Conservation (phyloP, 495 filamentous ascomycete genomes). For the Penicillium soppii region DNA sequence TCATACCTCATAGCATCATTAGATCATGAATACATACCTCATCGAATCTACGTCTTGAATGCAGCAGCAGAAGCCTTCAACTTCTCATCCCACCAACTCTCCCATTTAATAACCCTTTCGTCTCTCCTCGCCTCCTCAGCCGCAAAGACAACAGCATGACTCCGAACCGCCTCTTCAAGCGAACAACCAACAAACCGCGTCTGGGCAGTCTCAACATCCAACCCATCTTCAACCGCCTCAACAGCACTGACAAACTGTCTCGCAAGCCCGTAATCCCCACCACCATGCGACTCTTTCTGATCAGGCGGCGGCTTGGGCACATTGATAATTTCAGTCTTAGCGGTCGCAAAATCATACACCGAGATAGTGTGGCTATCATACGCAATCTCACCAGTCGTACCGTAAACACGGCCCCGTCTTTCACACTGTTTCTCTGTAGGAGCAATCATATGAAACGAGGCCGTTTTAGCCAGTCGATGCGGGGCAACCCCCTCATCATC, state of each 20-base stretch:
- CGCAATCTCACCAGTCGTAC: constrained; percentile 78
- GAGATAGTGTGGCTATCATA: constrained; percentile 57
- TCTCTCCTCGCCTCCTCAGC: constrained; percentile 80
- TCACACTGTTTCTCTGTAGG: constrained; percentile 85
- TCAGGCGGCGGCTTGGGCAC: constrained; percentile 37
- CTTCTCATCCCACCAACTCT: constrained; percentile 71
- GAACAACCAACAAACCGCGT: constrained; percentile 72
- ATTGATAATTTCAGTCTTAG: constrained; percentile 20
- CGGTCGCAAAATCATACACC: constrained; percentile 41
- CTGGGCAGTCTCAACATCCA: constrained; percentile 73
- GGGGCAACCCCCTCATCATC: constrained; percentile 46
- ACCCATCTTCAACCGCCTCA: constrained; percentile 71
- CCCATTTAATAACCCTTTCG: constrained; percentile 72
- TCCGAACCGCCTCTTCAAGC: constrained; percentile 79
- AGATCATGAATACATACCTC: neutral
- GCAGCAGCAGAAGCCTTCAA: constrained; percentile 16
- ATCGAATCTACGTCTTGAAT: neutral
- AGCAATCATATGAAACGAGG: constrained; percentile 90
- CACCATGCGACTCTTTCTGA: constrained; percentile 63
- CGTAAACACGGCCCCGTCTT: constrained; percentile 78
- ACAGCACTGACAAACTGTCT: constrained; percentile 79
- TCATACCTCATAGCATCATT: constrained; percentile 12
- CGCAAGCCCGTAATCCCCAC: constrained; percentile 82
- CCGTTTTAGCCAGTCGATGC: constrained; percentile 69
- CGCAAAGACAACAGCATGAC: constrained; percentile 92